Percentiles rank a stretch among this genome's conserved stretches.
Conservation (phyloP, 495 filamentous ascomycete genomes). For the Cudoniella acicularis region DNA sequence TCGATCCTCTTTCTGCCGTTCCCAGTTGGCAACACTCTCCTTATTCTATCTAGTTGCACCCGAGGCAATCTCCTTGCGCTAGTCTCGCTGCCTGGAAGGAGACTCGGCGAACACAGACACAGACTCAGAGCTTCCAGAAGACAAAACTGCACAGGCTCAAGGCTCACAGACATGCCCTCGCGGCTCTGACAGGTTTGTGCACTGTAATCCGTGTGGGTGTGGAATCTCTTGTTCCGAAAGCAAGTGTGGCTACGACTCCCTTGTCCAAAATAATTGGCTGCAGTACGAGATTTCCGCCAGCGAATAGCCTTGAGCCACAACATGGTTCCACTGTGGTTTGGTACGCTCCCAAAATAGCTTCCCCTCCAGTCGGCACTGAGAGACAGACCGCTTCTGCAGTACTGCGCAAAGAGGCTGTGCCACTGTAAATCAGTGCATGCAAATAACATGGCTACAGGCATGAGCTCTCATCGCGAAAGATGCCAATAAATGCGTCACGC, state of each 20-base stretch:
- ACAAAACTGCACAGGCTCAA: too few species aligned
- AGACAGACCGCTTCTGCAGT: not conserved
- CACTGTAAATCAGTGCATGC: not conserved
- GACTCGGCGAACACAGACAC: too few species aligned
- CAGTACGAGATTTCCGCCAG: conserved; percentile 2
- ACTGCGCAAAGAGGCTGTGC: conserved; percentile 14
- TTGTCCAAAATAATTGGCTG: conserved; percentile 1
- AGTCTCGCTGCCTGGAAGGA: not conserved
- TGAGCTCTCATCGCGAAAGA: too few species aligned
- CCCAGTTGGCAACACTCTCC: not conserved
- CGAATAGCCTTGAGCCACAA: conserved; percentile 1
- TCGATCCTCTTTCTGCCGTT: not conserved
- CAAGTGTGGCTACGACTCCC: not conserved
- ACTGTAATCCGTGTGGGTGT: not conserved
- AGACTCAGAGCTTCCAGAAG: too few species aligned
- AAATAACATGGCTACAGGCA: not conserved
- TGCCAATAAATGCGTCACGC: conserved; percentile 12
- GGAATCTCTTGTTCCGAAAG: not conserved
- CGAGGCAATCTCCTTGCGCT: not conserved
- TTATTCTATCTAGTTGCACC: not conserved
- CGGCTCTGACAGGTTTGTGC: not conserved
- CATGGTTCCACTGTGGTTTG: not conserved
- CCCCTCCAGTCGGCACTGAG: not conserved
- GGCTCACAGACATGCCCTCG: too few species aligned
- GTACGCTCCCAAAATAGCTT: conserved; percentile 9